Conservation (phyloP, 768 basidiomycete genomes). For the Tylopilus plumbeoviolaceoides region DNA sequence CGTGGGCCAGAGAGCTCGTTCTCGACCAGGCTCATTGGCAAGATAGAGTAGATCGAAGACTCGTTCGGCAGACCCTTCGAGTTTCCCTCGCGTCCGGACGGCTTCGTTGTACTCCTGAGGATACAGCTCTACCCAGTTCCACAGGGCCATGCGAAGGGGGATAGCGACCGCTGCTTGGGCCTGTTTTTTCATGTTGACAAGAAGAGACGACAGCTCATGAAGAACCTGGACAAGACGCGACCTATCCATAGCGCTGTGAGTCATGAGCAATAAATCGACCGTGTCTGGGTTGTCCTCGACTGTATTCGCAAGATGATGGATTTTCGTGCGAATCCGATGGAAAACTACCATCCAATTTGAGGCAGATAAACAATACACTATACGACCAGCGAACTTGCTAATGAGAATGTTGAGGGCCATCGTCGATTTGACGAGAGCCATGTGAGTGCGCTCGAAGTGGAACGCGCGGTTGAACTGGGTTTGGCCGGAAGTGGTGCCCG, state of each 20-base stretch:
- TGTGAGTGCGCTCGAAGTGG: slow-evolving; percentile 60
- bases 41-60: slow-evolving; percentile 77
- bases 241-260: slow-evolving; percentile 71
- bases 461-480: slow-evolving; percentile 24
- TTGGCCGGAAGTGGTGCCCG: slow-evolving; percentile 29
- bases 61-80: slow-evolving; percentile 82
- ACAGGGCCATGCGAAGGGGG: slow-evolving; percentile 72
- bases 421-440: slow-evolving; percentile 52
- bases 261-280: slow-evolving; percentile 73
- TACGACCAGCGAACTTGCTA: slow-evolving; percentile 67
- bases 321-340: slow-evolving; percentile 62
- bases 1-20: slow-evolving; percentile 73
- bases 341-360: slow-evolving; percentile 85
- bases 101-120: slow-evolving; percentile 76
- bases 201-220: slow-evolving; percentile 75
- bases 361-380: slow-evolving; percentile 83
- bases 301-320: slow-evolving; percentile 56
- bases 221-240: slow-evolving; percentile 64
- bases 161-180: slow-evolving; percentile 69
- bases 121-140: slow-evolving; percentile 86
- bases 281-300: slow-evolving; percentile 59
- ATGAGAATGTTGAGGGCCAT: slow-evolving; percentile 58
- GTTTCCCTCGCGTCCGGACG: slow-evolving; percentile 53
- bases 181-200: slow-evolving; percentile 77
- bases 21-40: slow-evolving; percentile 39